Base-by-base conservation (phyloP, 768 basidiomycete species). In the Gelatoporia subvermispora region DNA sequence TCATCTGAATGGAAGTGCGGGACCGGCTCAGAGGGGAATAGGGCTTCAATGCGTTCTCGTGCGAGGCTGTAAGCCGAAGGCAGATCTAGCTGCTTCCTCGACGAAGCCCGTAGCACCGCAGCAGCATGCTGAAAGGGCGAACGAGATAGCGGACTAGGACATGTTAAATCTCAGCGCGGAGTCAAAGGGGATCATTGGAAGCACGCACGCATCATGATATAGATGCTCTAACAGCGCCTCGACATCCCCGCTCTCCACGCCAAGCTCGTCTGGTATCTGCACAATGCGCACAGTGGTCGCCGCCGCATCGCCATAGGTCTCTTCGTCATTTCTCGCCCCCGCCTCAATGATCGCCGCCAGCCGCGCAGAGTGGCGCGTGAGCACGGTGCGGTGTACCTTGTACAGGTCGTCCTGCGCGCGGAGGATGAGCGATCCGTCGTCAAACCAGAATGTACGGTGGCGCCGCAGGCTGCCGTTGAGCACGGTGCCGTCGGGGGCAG, bases 131-230 rank as follows among this genome's bases (percentile, higher is more conserved):
- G 41, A 50, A 83, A 76, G 3, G 73, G 35, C n/a, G 75, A 60
- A 16, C 74, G 67, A 5, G 55, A 50, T 45, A 85, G 53, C 16
- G 77, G 75, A 17, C 84, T 50, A 53, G 41, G 23, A 10, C 24
- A 23, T 15, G 39, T 8, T 5, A 35, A 8, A 15, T 35, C 20
- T 20, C 42, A 36, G 20, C 17, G 35, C 28, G 37, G 23, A n/a
- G 35, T 41, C 42, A 31, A 51, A 36, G 18, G 50, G 48, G n/a
- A n/a, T n/a, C n/a, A n/a, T n/a, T n/a, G n/a, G 41, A 15, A 48
- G 23, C 35, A 76, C 82, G 72, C 65, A 87, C 86, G 63, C 63
- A 58, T 86, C 79, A 58, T 85, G 79, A 59, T 88, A 87, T 24
- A 88, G 58, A 64, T 85, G 76, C 49, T 73, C 72, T n/a, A 88